Conservation (phyloP, 2,329 filamentous ascomycete genomes). For the Colletotrichum magnum region DNA sequence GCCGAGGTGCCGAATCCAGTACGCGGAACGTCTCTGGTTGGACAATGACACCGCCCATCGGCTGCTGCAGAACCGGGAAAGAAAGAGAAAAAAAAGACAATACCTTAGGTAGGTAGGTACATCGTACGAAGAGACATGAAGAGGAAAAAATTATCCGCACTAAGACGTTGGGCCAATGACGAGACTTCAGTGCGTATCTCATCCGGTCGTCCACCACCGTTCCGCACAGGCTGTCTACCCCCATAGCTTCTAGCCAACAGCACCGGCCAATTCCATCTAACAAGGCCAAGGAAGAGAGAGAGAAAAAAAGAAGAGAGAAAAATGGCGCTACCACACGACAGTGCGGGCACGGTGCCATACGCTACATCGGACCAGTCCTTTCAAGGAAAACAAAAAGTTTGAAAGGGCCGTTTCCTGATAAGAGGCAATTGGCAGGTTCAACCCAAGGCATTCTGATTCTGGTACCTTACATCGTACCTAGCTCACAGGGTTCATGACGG, state of each 20-base stretch:
- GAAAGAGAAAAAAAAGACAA: neutral
- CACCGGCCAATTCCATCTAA: slow-evolving; percentile 9
- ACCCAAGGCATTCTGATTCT: neutral
- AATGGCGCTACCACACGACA: slow-evolving; percentile 32
- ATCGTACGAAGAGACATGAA: neutral
- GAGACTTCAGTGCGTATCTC: slow-evolving; percentile 4
- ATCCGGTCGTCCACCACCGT: neutral
- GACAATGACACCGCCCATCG: slow-evolving; percentile 13
- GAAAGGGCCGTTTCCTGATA: slow-evolving; percentile 39
- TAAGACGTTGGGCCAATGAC: neutral
- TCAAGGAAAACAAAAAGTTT: slow-evolving; percentile 10
- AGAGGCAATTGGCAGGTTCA: slow-evolving; percentile 29
- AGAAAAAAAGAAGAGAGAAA: neutral
- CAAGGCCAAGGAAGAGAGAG: neutral
- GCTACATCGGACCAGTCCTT: neutral
- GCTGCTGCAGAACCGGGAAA: slow-evolving; percentile 28
- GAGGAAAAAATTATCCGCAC: slow-evolving; percentile 8
- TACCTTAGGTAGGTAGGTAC: too few species aligned
- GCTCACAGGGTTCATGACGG: slow-evolving; percentile 27
- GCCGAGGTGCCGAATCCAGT: slow-evolving; percentile 33
- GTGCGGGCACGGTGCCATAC: slow-evolving; percentile 24
- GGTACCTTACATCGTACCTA: neutral
- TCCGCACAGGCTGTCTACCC: slow-evolving; percentile 9
- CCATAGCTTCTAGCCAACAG: slow-evolving; percentile 9
- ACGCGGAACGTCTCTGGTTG: slow-evolving; percentile 29